phyloP scores from a whole-genome alignment of 2,329 filamentous ascomycete genomes.

The Tolypocladium cylindrosporum region DNA sequence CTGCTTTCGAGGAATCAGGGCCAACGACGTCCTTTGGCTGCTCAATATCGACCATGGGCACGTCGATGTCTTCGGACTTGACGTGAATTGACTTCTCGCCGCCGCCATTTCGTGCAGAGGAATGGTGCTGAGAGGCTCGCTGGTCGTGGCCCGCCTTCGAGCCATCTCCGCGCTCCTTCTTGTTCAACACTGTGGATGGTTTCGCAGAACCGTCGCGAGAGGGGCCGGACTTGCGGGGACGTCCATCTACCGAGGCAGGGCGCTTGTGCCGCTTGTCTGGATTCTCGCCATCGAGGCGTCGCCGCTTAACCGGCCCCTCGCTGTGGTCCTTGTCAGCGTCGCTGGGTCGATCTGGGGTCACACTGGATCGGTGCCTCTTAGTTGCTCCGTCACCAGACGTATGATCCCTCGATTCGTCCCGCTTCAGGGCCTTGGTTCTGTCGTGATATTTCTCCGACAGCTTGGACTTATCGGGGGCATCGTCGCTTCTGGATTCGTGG shows the following conservation, averaged over 20 bases:
- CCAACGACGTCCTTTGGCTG: slow-evolving; percentile 16
- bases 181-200: slow-evolving; percentile 18
- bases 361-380: slow-evolving; percentile 51
- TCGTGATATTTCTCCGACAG: slow-evolving; percentile 47
- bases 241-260: slow-evolving; percentile 34
- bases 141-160: slow-evolving; percentile 25
- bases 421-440: slow-evolving; percentile 49
- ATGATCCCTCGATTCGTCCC: slow-evolving; percentile 50
- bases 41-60: slow-evolving; percentile 44
- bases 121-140: slow-evolving; percentile 28
- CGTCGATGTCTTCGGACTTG: slow-evolving; percentile 45
- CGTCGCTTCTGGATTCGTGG: slow-evolving; percentile 38
- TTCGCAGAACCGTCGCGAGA: slow-evolving; percentile 29
- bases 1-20: slow-evolving; percentile 22
- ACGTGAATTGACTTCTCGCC: slow-evolving; percentile 43
- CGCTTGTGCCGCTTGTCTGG: slow-evolving; percentile 39
- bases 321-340: slow-evolving; percentile 41
- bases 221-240: slow-evolving; percentile 29
- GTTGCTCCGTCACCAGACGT: slow-evolving; percentile 38
- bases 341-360: slow-evolving; percentile 45
- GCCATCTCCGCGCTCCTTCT: slow-evolving; percentile 33
- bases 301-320: slow-evolving; percentile 43
- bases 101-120: slow-evolving; percentile 27
- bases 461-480: slow-evolving; percentile 36
- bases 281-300: slow-evolving; percentile 44